Percentiles rank a stretch among this genome's conserved stretches.
Conservation (phyloP, 2,329 filamentous ascomycete species). For the Epichloe baconii region DNA sequence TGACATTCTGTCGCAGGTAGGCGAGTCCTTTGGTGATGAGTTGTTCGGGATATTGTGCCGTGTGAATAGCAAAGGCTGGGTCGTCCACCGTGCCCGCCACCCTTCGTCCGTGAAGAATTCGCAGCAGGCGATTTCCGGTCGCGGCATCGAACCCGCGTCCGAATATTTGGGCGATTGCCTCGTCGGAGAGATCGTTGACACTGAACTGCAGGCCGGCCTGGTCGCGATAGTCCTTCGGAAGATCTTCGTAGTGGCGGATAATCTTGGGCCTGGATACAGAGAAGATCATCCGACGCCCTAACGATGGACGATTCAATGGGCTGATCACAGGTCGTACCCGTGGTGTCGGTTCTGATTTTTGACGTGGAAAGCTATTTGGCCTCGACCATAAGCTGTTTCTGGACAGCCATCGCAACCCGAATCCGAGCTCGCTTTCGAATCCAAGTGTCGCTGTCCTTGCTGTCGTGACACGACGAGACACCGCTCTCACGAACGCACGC, state of each 20-base stretch:
- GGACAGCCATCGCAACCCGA: conserved; percentile 8
- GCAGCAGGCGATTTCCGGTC: conserved; percentile 39
- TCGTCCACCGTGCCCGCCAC: conserved; percentile 52
- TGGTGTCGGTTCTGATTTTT: conserved; percentile 1
- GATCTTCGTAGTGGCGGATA: conserved; percentile 40
- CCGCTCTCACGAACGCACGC: conserved; percentile 17
- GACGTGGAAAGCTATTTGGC: neutral
- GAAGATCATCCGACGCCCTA: conserved; percentile 21
- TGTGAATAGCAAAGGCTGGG: conserved; percentile 36
- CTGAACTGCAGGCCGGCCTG: conserved; percentile 40
- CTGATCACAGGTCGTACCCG: neutral
- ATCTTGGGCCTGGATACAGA: conserved; percentile 19
- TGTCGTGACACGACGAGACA: conserved; percentile 11
- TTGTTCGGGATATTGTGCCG: conserved; percentile 26
- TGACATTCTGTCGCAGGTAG: conserved; percentile 41
- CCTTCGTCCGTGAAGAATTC: conserved; percentile 47
- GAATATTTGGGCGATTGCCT: conserved; percentile 36
- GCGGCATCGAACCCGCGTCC: conserved; percentile 30
- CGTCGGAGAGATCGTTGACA: conserved; percentile 31
- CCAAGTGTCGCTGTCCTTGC: neutral
- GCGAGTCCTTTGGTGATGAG: conserved; percentile 35
- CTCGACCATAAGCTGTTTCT: neutral
- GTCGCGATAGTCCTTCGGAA: conserved; percentile 46
- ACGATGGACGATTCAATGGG: conserved; percentile 2
- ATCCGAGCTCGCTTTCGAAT: neutral